These are phyloP conservation scores for Fonsecaea nubica DNA, from an alignment of 2,329 filamentous ascomycete genomes.

Conservation along the genomic window DNA sequence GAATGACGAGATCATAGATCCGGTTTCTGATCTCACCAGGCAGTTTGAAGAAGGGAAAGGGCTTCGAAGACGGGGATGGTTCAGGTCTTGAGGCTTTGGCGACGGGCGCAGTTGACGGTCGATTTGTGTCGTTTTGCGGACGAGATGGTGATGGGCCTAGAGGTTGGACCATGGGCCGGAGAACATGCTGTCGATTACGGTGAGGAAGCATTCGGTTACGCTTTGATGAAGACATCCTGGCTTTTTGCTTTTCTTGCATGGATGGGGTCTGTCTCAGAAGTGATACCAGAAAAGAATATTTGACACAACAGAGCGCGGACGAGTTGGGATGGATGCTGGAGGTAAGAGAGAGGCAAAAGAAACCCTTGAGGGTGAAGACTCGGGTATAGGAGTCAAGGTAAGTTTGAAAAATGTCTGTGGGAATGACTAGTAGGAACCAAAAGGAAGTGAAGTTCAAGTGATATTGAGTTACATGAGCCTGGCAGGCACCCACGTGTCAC, in stretches of 20 bases:
- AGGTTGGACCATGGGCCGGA: conserved; percentile 21
- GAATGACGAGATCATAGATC: conserved; percentile 71
- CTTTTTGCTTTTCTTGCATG: background rate
- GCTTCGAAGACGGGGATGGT: conserved; percentile 16
- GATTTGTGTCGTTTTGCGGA: background rate
- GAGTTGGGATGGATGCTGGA: background rate
- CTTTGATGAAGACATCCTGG: conserved; percentile 12
- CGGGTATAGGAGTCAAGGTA: background rate
- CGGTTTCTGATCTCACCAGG: conserved; percentile 73
- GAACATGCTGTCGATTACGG: conserved; percentile 24
- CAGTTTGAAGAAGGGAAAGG: conserved; percentile 70
- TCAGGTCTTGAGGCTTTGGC: background rate
- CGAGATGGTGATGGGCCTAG: background rate
- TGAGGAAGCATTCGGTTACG: conserved; percentile 20
- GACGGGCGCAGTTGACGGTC: background rate
- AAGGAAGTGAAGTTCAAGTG: background rate
- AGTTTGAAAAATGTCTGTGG: background rate
- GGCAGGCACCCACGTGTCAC: background rate
- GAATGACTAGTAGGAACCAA: background rate
- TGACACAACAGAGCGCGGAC: background rate
- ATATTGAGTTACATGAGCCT: background rate
- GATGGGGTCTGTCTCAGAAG: background rate
- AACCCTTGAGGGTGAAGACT: background rate
- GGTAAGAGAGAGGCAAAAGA: background rate
- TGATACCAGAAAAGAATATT: background rate